phyloP scores from a whole-genome alignment of 805 yeast species.

The Monosporozyma aquatica region DNA sequence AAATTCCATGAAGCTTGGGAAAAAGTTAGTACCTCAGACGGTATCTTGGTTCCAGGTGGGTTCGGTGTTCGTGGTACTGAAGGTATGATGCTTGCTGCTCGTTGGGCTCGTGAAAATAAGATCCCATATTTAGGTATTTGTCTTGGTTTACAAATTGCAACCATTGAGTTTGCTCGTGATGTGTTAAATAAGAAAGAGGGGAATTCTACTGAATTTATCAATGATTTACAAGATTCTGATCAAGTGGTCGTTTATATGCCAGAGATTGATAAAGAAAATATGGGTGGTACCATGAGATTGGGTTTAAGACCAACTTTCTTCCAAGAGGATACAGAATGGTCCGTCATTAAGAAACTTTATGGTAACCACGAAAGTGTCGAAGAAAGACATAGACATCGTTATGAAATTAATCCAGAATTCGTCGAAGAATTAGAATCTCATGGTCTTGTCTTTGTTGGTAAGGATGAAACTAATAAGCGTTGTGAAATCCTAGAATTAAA shows the following conservation, averaged over 20 bases:
- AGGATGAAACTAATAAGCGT: conserved; percentile 81
- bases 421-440: conserved; percentile 60
- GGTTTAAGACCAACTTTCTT: conserved; percentile 89
- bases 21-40: conserved; percentile 84
- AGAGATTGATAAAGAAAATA: conserved; percentile 86
- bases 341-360: conserved; percentile 67
- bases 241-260: conserved; percentile 94
- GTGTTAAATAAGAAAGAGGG: conserved; percentile 61
- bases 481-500: conserved; percentile 89
- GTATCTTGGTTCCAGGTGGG: conserved; percentile 97
- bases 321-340: conserved; percentile 55
- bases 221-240: conserved; percentile 47
- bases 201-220: conserved; percentile 75
- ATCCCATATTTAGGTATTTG: conserved; percentile 96
- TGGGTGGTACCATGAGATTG: conserved; percentile 98
- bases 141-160: conserved; percentile 94
- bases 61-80: conserved; percentile 96
- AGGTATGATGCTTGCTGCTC: conserved; percentile 95
- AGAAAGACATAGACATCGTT: conserved; percentile 98
- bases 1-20: conserved; percentile 95
- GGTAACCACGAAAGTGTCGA: conserved; percentile 58
- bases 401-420: conserved; percentile 87
- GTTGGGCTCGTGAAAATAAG: conserved; percentile 95
- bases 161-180: conserved; percentile 82
- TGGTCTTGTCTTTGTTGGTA: conserved; percentile 87